Evolutionary conservation across 2,329 filamentous ascomycete genomes (phyloP), one percentile per base, ranked within the genome.

Genomic region (Trichoderma asperellum): DNA sequence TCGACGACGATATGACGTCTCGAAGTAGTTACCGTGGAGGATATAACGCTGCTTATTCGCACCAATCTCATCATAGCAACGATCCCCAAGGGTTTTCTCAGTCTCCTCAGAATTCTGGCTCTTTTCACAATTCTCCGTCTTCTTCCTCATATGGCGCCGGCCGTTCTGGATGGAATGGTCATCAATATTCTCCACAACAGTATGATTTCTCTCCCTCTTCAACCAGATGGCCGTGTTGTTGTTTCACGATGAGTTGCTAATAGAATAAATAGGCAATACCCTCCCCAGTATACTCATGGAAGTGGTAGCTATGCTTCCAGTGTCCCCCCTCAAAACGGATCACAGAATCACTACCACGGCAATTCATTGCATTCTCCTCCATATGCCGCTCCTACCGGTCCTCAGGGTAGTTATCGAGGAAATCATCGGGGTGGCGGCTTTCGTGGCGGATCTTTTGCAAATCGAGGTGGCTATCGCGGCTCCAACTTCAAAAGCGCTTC

Each of bases 401-500:
- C 81, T 5, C 79, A 81, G 34, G 81, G 81, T 1, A 80, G 81
- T 63, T 83, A 83, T 61, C 82, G 85, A 24, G 82, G 82, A 24
- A 76, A 75, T 16, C 82, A 82, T 78, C 77, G 89, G 73, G 87
- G 87, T 24, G 85, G 86, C 49, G 82, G 83, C 18, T 91, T 89
- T 74, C 86, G 90, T 64, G 89, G 89, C 43, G 87, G 85, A 70
- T 84, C 87, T 68, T 88, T 86, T 74, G 74, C 82, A 58, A 81
- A 81, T 35, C 83, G 87, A 60, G 84, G 84, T 52, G 81, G 81
- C 32, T 83, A 86, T 70, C 85, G 90, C 63, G 88, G 89, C 43
- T 83, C 72, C 82, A 89, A 80, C 87, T 91, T 83, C 85, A 89
- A 79, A 88, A 92, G 79, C 78, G 72, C 89, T 2, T 92, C 93